A percentile compares a stretch with the other conserved stretches of the same genome.
phyloP scores from a whole-genome alignment of 164 flowering plant species.

The Nymphaea thermarum region DNA sequence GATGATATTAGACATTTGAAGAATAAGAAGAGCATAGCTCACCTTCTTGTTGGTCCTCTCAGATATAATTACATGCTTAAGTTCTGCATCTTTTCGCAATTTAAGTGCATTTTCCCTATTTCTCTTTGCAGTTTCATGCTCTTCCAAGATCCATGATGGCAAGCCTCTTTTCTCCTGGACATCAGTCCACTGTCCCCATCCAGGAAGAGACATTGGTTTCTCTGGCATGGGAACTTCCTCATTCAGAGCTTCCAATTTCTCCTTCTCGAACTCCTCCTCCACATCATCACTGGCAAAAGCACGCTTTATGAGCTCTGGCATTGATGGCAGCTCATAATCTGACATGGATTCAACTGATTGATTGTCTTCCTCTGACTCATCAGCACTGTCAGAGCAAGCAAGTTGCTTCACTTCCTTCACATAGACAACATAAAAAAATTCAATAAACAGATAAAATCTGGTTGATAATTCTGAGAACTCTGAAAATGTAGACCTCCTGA shows the following conservation, averaged over 20 bases:
- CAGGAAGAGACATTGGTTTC: slow-evolving; percentile 73
- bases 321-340: slow-evolving; percentile 73
- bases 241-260: slow-evolving; percentile 51
- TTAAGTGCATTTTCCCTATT: slow-evolving; percentile 61
- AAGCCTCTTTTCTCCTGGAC: slow-evolving; percentile 66
- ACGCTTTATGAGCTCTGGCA: slow-evolving; percentile 63
- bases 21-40: slow-evolving; percentile 4
- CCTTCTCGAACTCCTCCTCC: slow-evolving; percentile 76
- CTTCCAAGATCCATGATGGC: slow-evolving; percentile 73
- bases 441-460: slow-evolving; percentile 1
- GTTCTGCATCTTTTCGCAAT: slow-evolving; percentile 73
- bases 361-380: slow-evolving; percentile 68
- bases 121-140: slow-evolving; percentile 61
- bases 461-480: not conserved
- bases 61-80: slow-evolving; percentile 72
- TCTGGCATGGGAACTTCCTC: slow-evolving; percentile 90
- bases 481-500: not conserved
- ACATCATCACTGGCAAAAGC: slow-evolving; percentile 98
- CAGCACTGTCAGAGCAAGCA: slow-evolving; percentile 30
- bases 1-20: not conserved
- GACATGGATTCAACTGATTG: slow-evolving; percentile 37
- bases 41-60: slow-evolving; percentile 86
- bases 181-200: slow-evolving; percentile 95
- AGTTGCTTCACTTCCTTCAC: not conserved
- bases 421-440: not conserved